Evolutionary conservation across 257 asterid genomes (phyloP).

Genomic region (Plectranthus barbatus): DNA sequence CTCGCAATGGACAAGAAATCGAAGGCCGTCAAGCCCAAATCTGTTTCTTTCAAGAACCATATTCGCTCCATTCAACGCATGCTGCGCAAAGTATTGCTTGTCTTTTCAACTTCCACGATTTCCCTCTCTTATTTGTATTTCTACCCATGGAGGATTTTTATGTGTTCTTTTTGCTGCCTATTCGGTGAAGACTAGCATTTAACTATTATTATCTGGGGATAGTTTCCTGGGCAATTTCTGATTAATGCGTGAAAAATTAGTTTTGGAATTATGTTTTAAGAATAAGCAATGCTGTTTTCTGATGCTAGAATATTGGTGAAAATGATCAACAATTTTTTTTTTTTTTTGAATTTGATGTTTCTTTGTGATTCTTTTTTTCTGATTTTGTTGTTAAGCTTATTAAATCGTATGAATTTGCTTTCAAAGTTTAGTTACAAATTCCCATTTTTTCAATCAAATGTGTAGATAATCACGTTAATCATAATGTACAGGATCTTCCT

Average conservation of each 20-base stretch:
- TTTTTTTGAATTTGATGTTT: background rate
- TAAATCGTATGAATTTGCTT: background rate
- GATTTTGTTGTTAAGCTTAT: background rate
- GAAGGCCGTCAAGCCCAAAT: conserved; percentile 48
- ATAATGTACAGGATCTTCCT: conserved; percentile 57
- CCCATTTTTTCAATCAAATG: background rate
- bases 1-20: conserved; percentile 54
- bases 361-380: background rate
- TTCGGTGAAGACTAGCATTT: too few species aligned
- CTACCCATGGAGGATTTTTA: background rate
- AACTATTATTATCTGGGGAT: too few species aligned
- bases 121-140: background rate
- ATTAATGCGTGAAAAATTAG: background rate
- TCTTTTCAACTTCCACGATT: background rate
- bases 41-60: conserved; percentile 75
- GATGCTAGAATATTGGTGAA: background rate
- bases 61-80: conserved; percentile 83
- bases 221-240: background rate
- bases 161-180: background rate
- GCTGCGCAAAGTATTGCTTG: conserved; percentile 69
- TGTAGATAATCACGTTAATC: background rate
- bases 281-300: background rate
- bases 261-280: background rate
- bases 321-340: too few species aligned
- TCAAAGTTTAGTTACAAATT: background rate